These are phyloP conservation scores for Porodaedalea pini DNA, from an alignment of 1,284 basidiomycete genomes.

Conservation along the genomic window DNA sequence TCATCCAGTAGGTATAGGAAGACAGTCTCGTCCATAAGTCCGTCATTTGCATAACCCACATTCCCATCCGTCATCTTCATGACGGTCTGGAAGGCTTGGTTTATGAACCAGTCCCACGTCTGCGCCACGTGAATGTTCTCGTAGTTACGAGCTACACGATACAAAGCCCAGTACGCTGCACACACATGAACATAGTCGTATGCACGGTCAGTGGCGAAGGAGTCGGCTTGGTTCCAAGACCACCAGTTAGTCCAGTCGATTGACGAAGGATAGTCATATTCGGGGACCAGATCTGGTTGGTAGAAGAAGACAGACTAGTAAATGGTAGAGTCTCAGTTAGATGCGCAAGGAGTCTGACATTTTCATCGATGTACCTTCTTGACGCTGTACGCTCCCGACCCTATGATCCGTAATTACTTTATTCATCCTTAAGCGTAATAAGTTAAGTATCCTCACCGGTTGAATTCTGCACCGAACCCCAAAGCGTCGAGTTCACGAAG, in stretches of 20 bases:
- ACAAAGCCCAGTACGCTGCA: constrained; percentile 56
- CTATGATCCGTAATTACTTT: constrained; percentile 28
- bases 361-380: constrained; percentile 41
- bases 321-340: constrained; percentile 1
- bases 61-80: constrained; percentile 44
- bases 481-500: constrained; percentile 46
- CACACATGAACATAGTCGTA: constrained; percentile 60
- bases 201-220: constrained; percentile 49
- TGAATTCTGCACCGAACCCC: constrained; percentile 50
- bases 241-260: constrained; percentile 57
- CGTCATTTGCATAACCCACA: constrained; percentile 46
- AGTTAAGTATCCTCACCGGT: constrained; percentile 35
- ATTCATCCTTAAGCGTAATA: not conserved
- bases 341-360: not conserved
- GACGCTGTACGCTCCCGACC: constrained; percentile 31
- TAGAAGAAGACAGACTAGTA: constrained; percentile 52
- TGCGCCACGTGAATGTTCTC: constrained; percentile 44
- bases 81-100: constrained; percentile 51
- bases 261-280: constrained; percentile 46
- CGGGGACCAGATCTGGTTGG: constrained; percentile 42
- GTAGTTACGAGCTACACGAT: constrained; percentile 57
- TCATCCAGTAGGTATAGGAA: constrained; percentile 47
- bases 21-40: constrained; percentile 59
- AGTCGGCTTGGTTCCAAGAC: constrained; percentile 51
- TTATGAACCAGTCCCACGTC: constrained; percentile 56